phyloP scores from a whole-genome alignment of 768 basidiomycete genomes.

The Asterophora parasitica region DNA sequence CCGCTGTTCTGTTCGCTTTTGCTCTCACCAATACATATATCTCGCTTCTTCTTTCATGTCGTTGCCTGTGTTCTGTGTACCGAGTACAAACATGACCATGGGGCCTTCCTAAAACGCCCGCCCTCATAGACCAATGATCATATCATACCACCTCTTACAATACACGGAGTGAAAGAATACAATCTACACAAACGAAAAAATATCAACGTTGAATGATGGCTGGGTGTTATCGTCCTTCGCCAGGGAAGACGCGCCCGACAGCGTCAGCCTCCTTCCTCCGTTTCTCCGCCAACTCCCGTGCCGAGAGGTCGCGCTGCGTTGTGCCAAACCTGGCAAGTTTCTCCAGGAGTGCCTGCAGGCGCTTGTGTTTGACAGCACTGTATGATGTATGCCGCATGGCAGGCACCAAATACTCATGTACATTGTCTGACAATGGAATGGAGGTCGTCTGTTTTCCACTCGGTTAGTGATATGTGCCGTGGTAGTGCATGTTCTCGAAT shows the following conservation, averaged over 20 bases:
- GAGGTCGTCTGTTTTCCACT: conserved; percentile 51
- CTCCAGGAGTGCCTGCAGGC: conserved; percentile 69
- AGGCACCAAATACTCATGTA: conserved; percentile 78
- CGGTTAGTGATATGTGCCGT: conserved; percentile 10
- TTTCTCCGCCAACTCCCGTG: conserved; percentile 65
- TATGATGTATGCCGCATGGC: conserved; percentile 65
- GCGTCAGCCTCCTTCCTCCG: conserved; percentile 75
- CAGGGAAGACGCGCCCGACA: conserved; percentile 69
- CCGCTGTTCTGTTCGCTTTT: conserved; percentile 36
- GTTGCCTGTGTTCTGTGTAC: conserved; percentile 27
- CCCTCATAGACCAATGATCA: conserved; percentile 33
- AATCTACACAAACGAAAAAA: no score
- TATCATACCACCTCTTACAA: conserved; percentile 13
- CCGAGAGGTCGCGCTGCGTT: conserved; percentile 51
- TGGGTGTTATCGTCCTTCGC: conserved; percentile 48
- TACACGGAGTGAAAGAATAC: conserved; percentile 1
- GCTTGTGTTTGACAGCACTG: conserved; percentile 60
- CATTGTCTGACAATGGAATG: conserved; percentile 65
- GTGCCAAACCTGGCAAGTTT: conserved; percentile 71
- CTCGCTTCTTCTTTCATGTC: conserved; percentile 19
- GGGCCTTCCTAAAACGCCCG: conserved; percentile 24
- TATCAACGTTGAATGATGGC: no score
- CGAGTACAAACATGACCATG: conserved; percentile 22
- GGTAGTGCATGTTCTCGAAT: no score
- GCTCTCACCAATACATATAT: conserved; percentile 32